phyloP scores from a whole-genome alignment of 257 asterid species.

The Primulina eburnea region DNA sequence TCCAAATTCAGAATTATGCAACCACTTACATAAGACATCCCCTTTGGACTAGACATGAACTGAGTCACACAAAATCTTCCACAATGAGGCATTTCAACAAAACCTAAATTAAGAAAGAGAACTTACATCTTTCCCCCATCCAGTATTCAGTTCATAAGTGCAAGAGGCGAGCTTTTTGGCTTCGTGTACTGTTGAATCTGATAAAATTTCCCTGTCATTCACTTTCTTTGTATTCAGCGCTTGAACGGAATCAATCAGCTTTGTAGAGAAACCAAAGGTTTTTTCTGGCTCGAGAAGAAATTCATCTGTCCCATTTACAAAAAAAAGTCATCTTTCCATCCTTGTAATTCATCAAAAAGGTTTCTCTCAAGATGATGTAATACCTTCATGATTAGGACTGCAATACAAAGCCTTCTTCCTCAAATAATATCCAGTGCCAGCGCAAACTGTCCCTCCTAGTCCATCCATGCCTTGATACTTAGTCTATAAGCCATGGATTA shows the following conservation, averaged over 20 bases:
- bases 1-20: neutral
- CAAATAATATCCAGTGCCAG: slow-evolving; percentile 75
- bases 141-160: slow-evolving; percentile 58
- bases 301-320: slow-evolving; percentile 40
- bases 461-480: slow-evolving; percentile 95
- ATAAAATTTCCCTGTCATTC: slow-evolving; percentile 12
- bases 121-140: slow-evolving; percentile 79
- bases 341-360: neutral
- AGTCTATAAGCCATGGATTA: slow-evolving; percentile 34
- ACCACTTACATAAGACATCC: neutral
- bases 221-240: slow-evolving; percentile 28
- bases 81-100: neutral
- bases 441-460: slow-evolving; percentile 51
- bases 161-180: slow-evolving; percentile 69
- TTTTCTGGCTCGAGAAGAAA: slow-evolving; percentile 38
- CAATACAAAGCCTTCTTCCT: slow-evolving; percentile 60
- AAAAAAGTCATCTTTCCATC: neutral
- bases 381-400: slow-evolving; percentile 51
- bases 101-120: neutral
- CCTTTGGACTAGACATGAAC: neutral
- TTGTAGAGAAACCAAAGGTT: slow-evolving; percentile 47
- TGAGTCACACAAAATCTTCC: neutral
- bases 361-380: neutral
- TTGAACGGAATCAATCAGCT: slow-evolving; percentile 47
- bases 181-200: slow-evolving; percentile 43